A percentile compares a stretch with the other conserved stretches of the same genome.
These are phyloP conservation scores for Neospermospora avenae DNA, from an alignment of 2,329 filamentous ascomycete genomes.

Conservation along the genomic window DNA sequence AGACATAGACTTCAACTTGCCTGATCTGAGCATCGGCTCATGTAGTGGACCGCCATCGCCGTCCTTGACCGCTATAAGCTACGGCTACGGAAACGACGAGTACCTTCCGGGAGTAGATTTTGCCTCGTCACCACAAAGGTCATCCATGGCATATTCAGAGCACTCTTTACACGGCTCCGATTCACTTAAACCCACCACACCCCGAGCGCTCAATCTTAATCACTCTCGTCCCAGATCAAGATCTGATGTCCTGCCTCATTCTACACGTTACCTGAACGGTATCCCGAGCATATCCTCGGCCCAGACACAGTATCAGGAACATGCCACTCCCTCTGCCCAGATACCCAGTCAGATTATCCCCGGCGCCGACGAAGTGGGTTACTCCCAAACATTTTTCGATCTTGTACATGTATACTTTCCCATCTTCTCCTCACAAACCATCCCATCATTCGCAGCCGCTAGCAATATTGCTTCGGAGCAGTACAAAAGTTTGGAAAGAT, in stretches of 20 bases:
- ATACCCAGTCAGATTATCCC: background rate
- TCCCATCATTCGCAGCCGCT: background rate
- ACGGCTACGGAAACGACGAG: background rate
- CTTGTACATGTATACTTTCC: background rate
- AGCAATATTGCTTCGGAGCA: background rate
- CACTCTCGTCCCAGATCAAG: background rate
- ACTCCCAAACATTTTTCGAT: background rate
- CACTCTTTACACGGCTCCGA: background rate
- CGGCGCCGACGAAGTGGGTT: background rate
- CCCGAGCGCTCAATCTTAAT: background rate
- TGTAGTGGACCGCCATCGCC: slow-evolving; percentile 2
- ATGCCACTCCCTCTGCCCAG: background rate
- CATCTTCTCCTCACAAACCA: background rate
- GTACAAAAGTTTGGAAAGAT: background rate
- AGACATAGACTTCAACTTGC: background rate
- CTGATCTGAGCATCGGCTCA: slow-evolving; percentile 6
- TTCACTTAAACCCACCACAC: background rate
- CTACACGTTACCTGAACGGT: background rate
- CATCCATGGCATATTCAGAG: slow-evolving; percentile 1
- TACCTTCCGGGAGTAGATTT: background rate
- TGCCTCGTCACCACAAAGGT: background rate
- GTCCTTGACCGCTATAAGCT: background rate
- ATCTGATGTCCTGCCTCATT: slow-evolving; percentile 3
- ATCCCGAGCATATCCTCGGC: background rate
- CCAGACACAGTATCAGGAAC: background rate